Evolutionary conservation across 805 yeast genomes (phyloP).

Genomic region (Sungouiella blattae): DNA sequence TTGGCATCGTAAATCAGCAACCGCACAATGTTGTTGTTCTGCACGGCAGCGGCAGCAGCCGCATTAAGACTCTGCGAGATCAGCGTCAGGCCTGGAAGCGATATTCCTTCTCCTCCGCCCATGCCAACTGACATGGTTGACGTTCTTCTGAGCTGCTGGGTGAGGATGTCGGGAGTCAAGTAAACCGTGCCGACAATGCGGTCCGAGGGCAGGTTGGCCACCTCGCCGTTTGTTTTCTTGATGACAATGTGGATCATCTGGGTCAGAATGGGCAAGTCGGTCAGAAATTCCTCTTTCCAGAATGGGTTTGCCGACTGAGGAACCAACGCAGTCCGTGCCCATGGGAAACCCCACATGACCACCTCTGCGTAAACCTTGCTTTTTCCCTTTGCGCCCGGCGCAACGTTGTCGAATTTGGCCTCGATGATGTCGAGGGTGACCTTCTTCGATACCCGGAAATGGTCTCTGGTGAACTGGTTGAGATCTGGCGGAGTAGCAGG

Average conservation of each 20-base stretch:
- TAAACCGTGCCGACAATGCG: constrained; percentile 51
- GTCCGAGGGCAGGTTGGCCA: constrained; percentile 32
- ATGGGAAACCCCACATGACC: constrained; percentile 64
- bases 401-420: constrained; percentile 46
- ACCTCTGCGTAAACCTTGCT: constrained; percentile 63
- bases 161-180: constrained; percentile 49
- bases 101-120: constrained; percentile 21
- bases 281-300: constrained; percentile 76
- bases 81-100: constrained; percentile 13
- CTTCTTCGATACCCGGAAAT: constrained; percentile 51
- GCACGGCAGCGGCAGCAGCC: constrained; percentile 9
- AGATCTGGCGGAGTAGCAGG: constrained; percentile 2
- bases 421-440: constrained; percentile 60
- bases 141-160: constrained; percentile 26
- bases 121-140: constrained; percentile 34
- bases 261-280: constrained; percentile 57
- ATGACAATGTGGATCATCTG: constrained; percentile 49
- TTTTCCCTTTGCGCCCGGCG: constrained; percentile 9
- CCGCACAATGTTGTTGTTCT: constrained; percentile 37
- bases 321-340: constrained; percentile 75
- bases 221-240: constrained; percentile 28
- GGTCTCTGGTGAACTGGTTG: constrained; percentile 21
- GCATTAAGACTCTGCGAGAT: constrained; percentile 6
- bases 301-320: constrained; percentile 53
- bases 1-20: constrained; percentile 42